These are phyloP conservation scores for Blastobotrys niveus DNA, from an alignment of 1,139 yeast genomes.

Conservation along the genomic window DNA sequence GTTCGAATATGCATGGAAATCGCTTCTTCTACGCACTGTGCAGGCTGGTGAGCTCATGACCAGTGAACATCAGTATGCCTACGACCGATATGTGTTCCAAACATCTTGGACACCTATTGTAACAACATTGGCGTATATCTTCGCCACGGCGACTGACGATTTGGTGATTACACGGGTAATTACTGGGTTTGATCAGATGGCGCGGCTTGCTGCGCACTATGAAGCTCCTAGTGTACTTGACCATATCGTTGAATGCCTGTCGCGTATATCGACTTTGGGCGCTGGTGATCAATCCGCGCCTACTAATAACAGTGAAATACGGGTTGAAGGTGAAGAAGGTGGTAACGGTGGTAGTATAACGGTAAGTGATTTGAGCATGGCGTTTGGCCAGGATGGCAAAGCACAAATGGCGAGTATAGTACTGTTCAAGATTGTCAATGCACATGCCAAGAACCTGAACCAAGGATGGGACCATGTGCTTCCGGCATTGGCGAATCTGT, in stretches of 20 bases:
- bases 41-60: slow-evolving; percentile 28
- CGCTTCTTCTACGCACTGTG: slow-evolving; percentile 49
- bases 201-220: slow-evolving; percentile 66
- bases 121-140: slow-evolving; percentile 66
- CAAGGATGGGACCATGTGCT: slow-evolving; percentile 59
- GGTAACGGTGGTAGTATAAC: slow-evolving; percentile 40
- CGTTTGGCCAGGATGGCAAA: slow-evolving; percentile 84
- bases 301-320: slow-evolving; percentile 37
- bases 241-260: slow-evolving; percentile 54
- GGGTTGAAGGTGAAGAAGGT: slow-evolving; percentile 41
- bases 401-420: slow-evolving; percentile 88
- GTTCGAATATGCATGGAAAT: slow-evolving; percentile 93
- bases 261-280: slow-evolving; percentile 48
- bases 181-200: slow-evolving; percentile 80
- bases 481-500: slow-evolving; percentile 56
- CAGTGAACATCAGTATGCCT: slow-evolving; percentile 28
- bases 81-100: slow-evolving; percentile 67
- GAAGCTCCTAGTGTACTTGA: slow-evolving; percentile 55
- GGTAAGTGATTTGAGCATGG: slow-evolving; percentile 74
- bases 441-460: slow-evolving; percentile 42
- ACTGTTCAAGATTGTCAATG: slow-evolving; percentile 66
- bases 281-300: slow-evolving; percentile 39
- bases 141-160: slow-evolving; percentile 85
- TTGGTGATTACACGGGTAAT: slow-evolving; percentile 81
- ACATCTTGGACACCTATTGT: slow-evolving; percentile 57